Conservation (phyloP, 139 green algal genomes). For the Chlamydomonas incerta region DNA sequence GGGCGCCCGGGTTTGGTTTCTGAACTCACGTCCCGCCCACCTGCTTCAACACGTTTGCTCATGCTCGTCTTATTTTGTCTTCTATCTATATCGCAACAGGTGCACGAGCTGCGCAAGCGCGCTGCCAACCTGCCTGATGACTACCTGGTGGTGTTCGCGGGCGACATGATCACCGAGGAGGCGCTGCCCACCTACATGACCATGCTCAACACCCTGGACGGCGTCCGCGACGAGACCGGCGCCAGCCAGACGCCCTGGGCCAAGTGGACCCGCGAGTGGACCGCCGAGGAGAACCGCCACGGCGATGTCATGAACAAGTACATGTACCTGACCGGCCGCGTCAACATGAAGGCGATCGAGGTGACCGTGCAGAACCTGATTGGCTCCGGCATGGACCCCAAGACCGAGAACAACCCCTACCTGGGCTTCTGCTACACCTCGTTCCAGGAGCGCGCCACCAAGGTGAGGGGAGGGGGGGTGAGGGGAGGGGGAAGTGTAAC, state of each 20-base stretch:
- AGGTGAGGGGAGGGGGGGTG: conserved; percentile 59
- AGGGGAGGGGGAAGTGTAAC: too few species aligned
- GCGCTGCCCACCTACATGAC: conserved; percentile 99
- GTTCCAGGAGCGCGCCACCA: conserved; percentile 97
- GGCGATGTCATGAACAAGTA: conserved; percentile 99
- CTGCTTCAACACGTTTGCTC: too few species aligned
- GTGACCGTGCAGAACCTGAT: conserved; percentile 99
- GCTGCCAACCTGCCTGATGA: conserved; percentile 90
- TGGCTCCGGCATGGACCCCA: conserved; percentile 94
- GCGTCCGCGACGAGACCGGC: conserved; percentile 93
- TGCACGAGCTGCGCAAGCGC: conserved; percentile 88
- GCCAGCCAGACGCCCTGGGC: conserved; percentile 87
- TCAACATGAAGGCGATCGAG: conserved; percentile 77
- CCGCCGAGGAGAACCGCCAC: conserved; percentile 98
- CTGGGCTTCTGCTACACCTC: conserved; percentile 98
- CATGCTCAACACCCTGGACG: conserved; percentile 99
- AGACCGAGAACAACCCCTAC: conserved; percentile 99
- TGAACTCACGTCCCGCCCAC: too few species aligned
- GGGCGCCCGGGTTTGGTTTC: too few species aligned
- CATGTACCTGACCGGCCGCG: conserved; percentile 85
- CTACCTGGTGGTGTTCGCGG: conserved; percentile 94
- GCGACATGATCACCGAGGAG: conserved; percentile 98
- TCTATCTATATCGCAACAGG: too few species aligned
- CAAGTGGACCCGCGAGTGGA: conserved; percentile 90
- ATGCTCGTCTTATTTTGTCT: too few species aligned